Evolutionary conservation across 2,329 filamentous ascomycete species (phyloP), one percentile per base, ranked within the genome.

Genomic region (Emmonsiellopsis sp.): DNA sequence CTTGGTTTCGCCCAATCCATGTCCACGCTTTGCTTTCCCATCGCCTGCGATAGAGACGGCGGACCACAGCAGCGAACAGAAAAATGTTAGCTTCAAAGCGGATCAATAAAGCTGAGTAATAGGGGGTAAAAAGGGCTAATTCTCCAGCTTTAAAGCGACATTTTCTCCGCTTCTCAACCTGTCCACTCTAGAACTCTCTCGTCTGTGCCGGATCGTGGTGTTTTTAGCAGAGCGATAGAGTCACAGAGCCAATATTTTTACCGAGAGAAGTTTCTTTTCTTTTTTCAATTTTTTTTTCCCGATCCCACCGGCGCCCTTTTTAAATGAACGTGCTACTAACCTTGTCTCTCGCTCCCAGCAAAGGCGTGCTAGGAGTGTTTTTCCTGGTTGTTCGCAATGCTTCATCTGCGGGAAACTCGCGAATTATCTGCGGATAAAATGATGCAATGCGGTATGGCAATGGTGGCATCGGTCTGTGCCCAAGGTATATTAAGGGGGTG

Each of bases 361-460:
- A 40, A 58, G 55, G 31, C 57, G 57, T 48, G 53, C 53, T 14
- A 58, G 50, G 40, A 53, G 56, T 3, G 50, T 33, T 42, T 53
- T 53, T 37, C 51, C 34, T 10, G 46, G 34, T 9, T 49, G 14
- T 5, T 40, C 31, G 31, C 42, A 42, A 27, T 32, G 33, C 33
- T 53, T 42, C 42, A 53, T 33, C 21, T 32, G 11, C 10, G 46
- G 34, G 17, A 49, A 10, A 39, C 42, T 54, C 45, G 44, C 39
- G 53, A 55, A 39, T 52, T 50, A 58, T 52, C 42, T 39, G 46
- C 40, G 42, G 42, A 37, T 17, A 39, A 40, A 46, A 58, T 58
- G 57, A 53, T 57, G 56, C 50, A 55, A 58, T 58, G 40, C 36
- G 49, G 40, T 31, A 11, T 39, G 21, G 43, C 27, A 51, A 57